A percentile compares a stretch with the other conserved stretches of the same genome.
phyloP scores from a whole-genome alignment of 2,329 filamentous ascomycete species.

The Fusarium sp. region DNA sequence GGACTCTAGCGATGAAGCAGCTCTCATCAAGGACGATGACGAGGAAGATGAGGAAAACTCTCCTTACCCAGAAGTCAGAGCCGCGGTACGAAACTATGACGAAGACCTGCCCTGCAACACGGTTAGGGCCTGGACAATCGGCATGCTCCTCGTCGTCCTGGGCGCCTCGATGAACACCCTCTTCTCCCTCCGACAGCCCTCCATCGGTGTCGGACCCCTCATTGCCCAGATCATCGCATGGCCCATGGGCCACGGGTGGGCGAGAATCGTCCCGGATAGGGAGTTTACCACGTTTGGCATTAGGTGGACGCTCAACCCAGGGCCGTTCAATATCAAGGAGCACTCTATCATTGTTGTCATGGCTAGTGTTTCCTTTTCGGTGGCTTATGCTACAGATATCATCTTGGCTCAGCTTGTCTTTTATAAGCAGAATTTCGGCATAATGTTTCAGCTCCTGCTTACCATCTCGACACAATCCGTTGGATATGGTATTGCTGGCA shows the following conservation, averaged over 20 bases:
- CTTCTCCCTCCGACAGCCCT: slow-evolving; percentile 71
- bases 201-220: slow-evolving; percentile 70
- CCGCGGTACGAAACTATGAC: slow-evolving; percentile 74
- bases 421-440: slow-evolving; percentile 77
- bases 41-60: slow-evolving; percentile 60
- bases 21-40: slow-evolving; percentile 45
- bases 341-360: slow-evolving; percentile 77
- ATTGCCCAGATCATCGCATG: slow-evolving; percentile 75
- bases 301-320: slow-evolving; percentile 71
- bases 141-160: slow-evolving; percentile 65
- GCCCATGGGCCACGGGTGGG: slow-evolving; percentile 73
- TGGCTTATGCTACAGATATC: slow-evolving; percentile 80
- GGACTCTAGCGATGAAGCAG: slow-evolving; percentile 40
- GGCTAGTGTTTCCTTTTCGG: slow-evolving; percentile 78
- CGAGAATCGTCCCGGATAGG: slow-evolving; percentile 63
- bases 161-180: slow-evolving; percentile 73
- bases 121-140: slow-evolving; percentile 73
- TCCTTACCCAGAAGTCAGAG: slow-evolving; percentile 74
- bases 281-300: slow-evolving; percentile 65
- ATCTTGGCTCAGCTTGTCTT: slow-evolving; percentile 78
- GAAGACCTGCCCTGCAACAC: slow-evolving; percentile 76
- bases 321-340: slow-evolving; percentile 78
- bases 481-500: slow-evolving; percentile 76
- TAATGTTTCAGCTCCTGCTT: slow-evolving; percentile 74
- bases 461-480: slow-evolving; percentile 77